Evolutionary conservation across 768 basidiomycete species (phyloP).

Genomic region (Suillus spraguei): DNA sequence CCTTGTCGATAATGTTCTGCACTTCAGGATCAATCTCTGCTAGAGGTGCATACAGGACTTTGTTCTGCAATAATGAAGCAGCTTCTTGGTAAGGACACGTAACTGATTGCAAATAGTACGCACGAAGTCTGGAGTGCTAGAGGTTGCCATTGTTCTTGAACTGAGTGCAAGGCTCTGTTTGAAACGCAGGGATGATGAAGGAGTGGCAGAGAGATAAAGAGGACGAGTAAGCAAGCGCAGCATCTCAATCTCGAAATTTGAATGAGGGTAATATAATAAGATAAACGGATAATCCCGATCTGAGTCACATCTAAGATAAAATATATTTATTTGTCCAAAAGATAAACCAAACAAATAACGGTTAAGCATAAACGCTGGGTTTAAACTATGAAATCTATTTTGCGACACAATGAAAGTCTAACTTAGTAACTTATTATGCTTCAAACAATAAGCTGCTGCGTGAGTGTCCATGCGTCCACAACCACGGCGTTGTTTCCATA

Average conservation of each 20-base stretch:
- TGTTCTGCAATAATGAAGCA: conserved; percentile 63
- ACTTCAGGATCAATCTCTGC: conserved; percentile 93
- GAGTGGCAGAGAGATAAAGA: conserved; percentile 29
- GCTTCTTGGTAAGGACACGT: conserved; percentile 3
- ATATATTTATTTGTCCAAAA: conserved; percentile 2
- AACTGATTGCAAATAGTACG: conserved; percentile 26
- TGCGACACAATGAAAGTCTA: conserved; percentile 13
- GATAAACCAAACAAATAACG: conserved; percentile 10
- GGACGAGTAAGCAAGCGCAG: conserved; percentile 27
- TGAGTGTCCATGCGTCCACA: conserved; percentile 10
- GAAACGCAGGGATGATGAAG: conserved; percentile 28
- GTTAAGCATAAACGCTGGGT: conserved; percentile 6
- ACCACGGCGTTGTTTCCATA: background rate
- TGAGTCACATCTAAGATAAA: conserved; percentile 1
- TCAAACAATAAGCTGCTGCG: conserved; percentile 15
- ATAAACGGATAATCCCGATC: conserved; percentile 28
- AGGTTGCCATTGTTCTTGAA: conserved; percentile 59
- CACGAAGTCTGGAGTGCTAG: conserved; percentile 63
- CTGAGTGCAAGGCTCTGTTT: conserved; percentile 14
- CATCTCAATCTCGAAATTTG: conserved; percentile 32
- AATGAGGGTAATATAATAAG: conserved; percentile 3
- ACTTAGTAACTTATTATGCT: background rate
- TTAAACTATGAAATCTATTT: conserved; percentile 8
- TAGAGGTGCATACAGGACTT: conserved; percentile 84
- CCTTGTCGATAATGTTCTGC: conserved; percentile 97